Conservation (phyloP, 805 yeast species). For the Pichia membranifaciens region DNA sequence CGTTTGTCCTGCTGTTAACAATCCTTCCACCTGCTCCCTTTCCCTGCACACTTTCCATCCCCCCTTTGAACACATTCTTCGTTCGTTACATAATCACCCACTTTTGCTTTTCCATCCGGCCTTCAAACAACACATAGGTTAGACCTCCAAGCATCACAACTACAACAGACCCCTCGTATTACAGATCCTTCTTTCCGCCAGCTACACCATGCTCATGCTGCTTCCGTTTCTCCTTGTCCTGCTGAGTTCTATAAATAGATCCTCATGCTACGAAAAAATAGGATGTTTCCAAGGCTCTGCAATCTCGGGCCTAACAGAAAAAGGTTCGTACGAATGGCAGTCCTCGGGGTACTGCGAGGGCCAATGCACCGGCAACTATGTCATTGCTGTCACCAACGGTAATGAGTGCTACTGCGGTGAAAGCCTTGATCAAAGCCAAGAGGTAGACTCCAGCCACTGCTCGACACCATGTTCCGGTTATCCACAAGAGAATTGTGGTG, state of each 20-base stretch:
- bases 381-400: constrained; percentile 45
- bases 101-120: too few relatives aligned
- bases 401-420: constrained; percentile 63
- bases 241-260: background rate
- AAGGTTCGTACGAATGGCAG: constrained; percentile 52
- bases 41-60: too few relatives aligned
- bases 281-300: constrained; percentile 28
- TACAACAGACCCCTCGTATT: too few relatives aligned
- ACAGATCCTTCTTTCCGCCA: too few relatives aligned
- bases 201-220: background rate
- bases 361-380: constrained; percentile 39
- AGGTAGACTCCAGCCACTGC: constrained; percentile 36
- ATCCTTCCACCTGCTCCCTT: too few relatives aligned
- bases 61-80: too few relatives aligned
- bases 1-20: too few relatives aligned
- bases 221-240: background rate
- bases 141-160: too few relatives aligned
- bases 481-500: constrained; percentile 59
- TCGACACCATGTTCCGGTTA: constrained; percentile 52
- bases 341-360: constrained; percentile 54
- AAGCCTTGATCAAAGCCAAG: constrained; percentile 28
- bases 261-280: constrained; percentile 14
- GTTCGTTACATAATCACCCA: too few relatives aligned
- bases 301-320: constrained; percentile 28
- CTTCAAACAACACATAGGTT: too few relatives aligned